Base-by-base conservation (phyloP, 1,139 yeast species). In the Kodamaea derodonti region DNA sequence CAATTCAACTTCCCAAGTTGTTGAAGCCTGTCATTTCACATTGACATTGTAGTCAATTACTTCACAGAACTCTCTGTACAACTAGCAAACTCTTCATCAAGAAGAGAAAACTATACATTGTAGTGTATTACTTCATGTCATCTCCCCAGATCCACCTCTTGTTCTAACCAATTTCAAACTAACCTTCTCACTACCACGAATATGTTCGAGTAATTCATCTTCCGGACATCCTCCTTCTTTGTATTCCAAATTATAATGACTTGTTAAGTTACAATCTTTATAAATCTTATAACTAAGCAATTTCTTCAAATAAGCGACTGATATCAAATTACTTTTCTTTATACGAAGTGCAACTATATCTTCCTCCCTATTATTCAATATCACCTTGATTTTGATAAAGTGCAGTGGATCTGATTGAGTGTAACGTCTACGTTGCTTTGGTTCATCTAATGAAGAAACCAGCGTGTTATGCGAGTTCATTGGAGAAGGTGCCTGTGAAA, bases 291-390 rank as follows among this genome's bases (percentile, higher is more conserved):
- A 51, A 28, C 64, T 58, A 14, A 64, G 39, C 31, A 59, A 40
- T 40, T 54, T 56, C 41, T 64, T 63, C 40, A 64, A 51, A 43
- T 62, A 56, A 5, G 44, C 49, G 14, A 63, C 47, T 9, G 64
- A 52, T n/a, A 51, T 48, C 18, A 65, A 42, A 32, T 57, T 52
- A 10, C 55, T 41, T 22, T 52, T 48, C 30, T 53, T 54, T 20
- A 63, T 51, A 35, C 54, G 56, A 23, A 63, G 41, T 2, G 58
- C 65, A 13, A 64, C 51, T 12, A 62, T 60, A 37, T 64, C 69
- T 27, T 56, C 54, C 32, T 59, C 64, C 28, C 45, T 42, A 40
- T 63, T 62, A 37, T 60, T 54, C 31, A 64, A 49, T 20, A 46
- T 39, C 15, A 65, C 52, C 41, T 65, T 64, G 31, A 65, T 52